Base-by-base conservation (phyloP, 2,329 filamentous ascomycete genomes). In the Colletotrichum cordylinicola region DNA sequence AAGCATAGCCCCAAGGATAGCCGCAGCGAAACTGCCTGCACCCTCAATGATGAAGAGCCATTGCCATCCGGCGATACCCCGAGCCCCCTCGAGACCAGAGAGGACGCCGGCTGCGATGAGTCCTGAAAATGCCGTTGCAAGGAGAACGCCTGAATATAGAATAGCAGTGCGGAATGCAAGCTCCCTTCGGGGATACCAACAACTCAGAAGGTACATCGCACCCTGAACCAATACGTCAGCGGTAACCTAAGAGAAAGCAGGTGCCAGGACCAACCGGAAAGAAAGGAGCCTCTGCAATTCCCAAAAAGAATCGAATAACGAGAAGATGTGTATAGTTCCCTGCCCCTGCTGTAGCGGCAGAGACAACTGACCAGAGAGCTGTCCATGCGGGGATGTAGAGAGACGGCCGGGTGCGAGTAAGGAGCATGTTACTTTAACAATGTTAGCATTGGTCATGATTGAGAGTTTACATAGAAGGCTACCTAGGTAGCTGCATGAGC, bases 161-260 rank as follows among this genome's bases (percentile, higher is more conserved):
- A 68, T 58, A 2, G 66, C 66, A 1, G 65, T 67, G 12, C 93
- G 88, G 16, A 93, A 85, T 9, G 90, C 91, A 2, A 94, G 86
- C 81, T 94, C 94, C 77, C 91, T 91, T 55, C 93, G 88, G 0
- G 92, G 94, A 80, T 95, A 95, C 93, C 93, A 94, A 69, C 86
- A 88, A 71, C 84, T 87, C 27, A 94, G 86, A 78, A 91, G 93
- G 84, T 92, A 94, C 64, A 73, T 67, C 8, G 65, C 65, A 16
- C 65, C 65, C 55, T 58, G 8, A 55, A 55, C 10, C 13, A 21
- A 24, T 16, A 13, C n/a, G 5, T 58, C 13, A 58, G 24, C 21
- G 21, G 2, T 6, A 58, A 0, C 18, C 27, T 16, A 29, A 18
- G 1, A 29, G 8, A 4, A 29, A 13, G 10, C 1, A 58, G 15